Percentiles rank a stretch among this genome's conserved stretches.
Evolutionary conservation across 2,329 filamentous ascomycete species (phyloP).

Genomic region (Dothistroma septosporum): DNA sequence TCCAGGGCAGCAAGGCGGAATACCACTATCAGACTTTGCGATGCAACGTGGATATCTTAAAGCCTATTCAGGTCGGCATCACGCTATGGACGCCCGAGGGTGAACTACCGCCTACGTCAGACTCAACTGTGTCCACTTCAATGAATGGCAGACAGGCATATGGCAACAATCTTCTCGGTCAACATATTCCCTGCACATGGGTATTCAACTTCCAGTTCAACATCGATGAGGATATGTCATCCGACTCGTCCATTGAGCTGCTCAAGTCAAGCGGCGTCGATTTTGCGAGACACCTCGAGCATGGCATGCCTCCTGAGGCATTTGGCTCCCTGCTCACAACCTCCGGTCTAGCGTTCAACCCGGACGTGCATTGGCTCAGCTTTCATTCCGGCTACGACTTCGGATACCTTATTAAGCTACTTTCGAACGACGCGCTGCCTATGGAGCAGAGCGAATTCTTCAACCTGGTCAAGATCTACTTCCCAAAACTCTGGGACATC

Average conservation of each 20-base stretch:
- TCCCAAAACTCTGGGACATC: conserved; percentile 89
- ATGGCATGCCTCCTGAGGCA: conserved; percentile 83
- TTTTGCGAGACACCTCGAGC: conserved; percentile 75
- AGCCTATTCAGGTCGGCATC: conserved; percentile 94
- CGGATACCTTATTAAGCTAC: conserved; percentile 90
- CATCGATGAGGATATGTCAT: conserved; percentile 94
- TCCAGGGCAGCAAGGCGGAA: conserved; percentile 82
- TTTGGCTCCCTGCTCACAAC: conserved; percentile 89
- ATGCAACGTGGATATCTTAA: conserved; percentile 94
- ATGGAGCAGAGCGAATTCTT: conserved; percentile 89
- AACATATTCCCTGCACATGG: conserved; percentile 75
- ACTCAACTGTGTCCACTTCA: conserved; percentile 45
- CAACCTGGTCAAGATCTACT: conserved; percentile 83
- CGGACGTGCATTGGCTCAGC: conserved; percentile 91
- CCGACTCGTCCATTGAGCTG: conserved; percentile 88
- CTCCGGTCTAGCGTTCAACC: conserved; percentile 82
- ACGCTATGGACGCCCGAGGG: conserved; percentile 90
- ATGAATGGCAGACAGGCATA: conserved; percentile 34
- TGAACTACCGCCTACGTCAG: conserved; percentile 71
- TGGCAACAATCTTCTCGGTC: conserved; percentile 42
- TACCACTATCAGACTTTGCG: conserved; percentile 98
- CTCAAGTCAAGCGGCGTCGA: conserved; percentile 89
- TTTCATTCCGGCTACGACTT: conserved; percentile 99
- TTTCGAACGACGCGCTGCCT: conserved; percentile 76
- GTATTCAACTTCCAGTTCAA: conserved; percentile 99